These are phyloP conservation scores for Starmera stellimalicola DNA, from an alignment of 1,139 yeast genomes.

Conservation along the genomic window DNA sequence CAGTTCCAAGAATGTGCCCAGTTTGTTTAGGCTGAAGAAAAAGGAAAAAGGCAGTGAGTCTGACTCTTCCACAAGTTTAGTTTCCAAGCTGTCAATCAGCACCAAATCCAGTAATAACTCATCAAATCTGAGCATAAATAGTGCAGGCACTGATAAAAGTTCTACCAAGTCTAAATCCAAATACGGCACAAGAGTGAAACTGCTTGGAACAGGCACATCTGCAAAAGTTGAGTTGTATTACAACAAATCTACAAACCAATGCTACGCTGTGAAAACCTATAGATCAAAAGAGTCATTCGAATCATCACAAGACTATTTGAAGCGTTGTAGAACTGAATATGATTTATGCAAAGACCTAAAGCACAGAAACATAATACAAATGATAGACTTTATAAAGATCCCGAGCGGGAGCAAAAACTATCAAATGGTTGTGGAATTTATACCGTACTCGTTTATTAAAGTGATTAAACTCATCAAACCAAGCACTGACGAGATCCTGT, in stretches of 20 bases:
- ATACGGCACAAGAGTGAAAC: slow-evolving; percentile 12
- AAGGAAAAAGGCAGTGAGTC: too few relatives aligned
- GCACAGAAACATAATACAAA: slow-evolving; percentile 30
- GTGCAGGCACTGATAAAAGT: too few relatives aligned
- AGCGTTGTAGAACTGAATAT: slow-evolving; percentile 32
- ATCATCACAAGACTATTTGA: slow-evolving; percentile 27
- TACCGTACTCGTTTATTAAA: slow-evolving; percentile 13
- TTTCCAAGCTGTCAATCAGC: neutral
- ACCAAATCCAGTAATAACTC: neutral
- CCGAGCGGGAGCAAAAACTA: slow-evolving; percentile 7
- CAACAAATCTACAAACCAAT: slow-evolving; percentile 12
- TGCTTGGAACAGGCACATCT: slow-evolving; percentile 31
- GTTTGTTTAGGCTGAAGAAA: too few relatives aligned
- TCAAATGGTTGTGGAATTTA: slow-evolving; percentile 13
- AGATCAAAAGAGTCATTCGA: slow-evolving; percentile 29
- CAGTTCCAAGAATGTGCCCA: too few relatives aligned
- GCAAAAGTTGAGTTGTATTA: slow-evolving; percentile 31
- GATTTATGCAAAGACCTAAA: slow-evolving; percentile 21
- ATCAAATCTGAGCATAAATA: too few relatives aligned
- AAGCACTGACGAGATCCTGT: slow-evolving; percentile 18
- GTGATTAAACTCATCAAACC: slow-evolving; percentile 11
- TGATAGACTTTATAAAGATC: slow-evolving; percentile 18
- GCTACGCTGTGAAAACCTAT: slow-evolving; percentile 35
- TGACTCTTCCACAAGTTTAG: too few relatives aligned
- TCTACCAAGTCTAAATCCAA: too few relatives aligned